Conservation (phyloP, 2,329 filamentous ascomycete species). For the Curvularia eragrostidis region DNA sequence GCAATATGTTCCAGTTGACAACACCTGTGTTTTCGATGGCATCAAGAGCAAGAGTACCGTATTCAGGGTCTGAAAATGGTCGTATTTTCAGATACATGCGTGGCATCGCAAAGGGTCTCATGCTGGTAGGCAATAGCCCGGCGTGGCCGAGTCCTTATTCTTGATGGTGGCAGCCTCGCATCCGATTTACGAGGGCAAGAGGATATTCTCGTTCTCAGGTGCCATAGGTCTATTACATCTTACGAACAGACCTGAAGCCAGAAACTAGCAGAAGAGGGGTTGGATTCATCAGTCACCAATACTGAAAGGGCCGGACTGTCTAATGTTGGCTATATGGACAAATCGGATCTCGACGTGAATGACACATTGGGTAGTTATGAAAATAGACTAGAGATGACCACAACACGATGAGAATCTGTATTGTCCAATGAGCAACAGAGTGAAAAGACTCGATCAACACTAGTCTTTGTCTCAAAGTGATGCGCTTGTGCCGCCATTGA, state of each 20-base stretch:
- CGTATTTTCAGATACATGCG: background rate
- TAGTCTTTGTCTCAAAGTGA: background rate
- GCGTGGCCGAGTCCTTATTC: background rate
- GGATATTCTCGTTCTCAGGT: background rate
- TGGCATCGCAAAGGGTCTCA: background rate
- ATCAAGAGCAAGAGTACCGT: conserved; percentile 63
- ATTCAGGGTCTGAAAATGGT: conserved; percentile 50
- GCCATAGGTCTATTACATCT: background rate
- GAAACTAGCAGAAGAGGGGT: background rate
- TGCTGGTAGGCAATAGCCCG: background rate
- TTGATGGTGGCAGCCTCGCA: background rate
- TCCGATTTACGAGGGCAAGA: background rate
- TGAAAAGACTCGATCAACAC: background rate
- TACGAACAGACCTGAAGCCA: background rate
- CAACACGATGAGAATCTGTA: background rate
- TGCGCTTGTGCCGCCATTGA: background rate
- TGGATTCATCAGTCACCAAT: background rate
- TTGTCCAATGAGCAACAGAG: background rate
- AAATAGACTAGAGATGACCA: background rate
- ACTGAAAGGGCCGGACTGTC: background rate
- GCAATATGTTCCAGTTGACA: conserved; percentile 70
- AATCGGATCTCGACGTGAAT: background rate
- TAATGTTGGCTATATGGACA: background rate
- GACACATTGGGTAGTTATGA: background rate
- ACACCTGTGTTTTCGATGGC: conserved; percentile 69